These are phyloP conservation scores for Santalum album DNA, from an alignment of 164 flowering plant genomes.

Conservation along the genomic window DNA sequence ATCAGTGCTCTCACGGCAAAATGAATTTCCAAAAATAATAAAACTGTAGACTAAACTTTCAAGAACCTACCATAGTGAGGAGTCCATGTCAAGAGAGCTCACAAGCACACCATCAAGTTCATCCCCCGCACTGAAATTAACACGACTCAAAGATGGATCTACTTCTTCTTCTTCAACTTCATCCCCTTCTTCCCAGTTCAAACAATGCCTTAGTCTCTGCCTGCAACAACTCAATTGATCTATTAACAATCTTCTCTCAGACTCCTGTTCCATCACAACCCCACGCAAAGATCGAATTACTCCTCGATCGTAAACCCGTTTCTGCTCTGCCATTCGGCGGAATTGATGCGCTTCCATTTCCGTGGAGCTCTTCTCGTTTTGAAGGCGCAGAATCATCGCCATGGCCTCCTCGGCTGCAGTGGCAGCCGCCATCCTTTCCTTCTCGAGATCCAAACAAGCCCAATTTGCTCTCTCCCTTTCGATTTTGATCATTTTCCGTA, in stretches of 20 bases:
- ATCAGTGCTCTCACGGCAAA: too few relatives aligned
- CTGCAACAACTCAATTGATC: slow-evolving; percentile 27
- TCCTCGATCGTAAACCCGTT: slow-evolving; percentile 41
- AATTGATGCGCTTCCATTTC: slow-evolving; percentile 43
- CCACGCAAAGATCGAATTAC: slow-evolving; percentile 42
- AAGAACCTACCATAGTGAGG: slow-evolving; percentile 1
- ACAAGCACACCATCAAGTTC: slow-evolving; percentile 8
- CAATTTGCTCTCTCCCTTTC: slow-evolving; percentile 32
- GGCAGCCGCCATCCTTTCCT: slow-evolving; percentile 67
- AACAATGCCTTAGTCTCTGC: slow-evolving; percentile 18
- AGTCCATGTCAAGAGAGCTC: slow-evolving; percentile 12
- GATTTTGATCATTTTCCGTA: slow-evolving; percentile 38
- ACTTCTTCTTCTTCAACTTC: too few relatives aligned
- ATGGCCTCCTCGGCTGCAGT: slow-evolving; percentile 68
- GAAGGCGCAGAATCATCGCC: slow-evolving; percentile 62
- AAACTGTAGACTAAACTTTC: too few relatives aligned
- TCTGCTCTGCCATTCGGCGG: slow-evolving; percentile 46
- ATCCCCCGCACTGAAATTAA: slow-evolving; percentile 4
- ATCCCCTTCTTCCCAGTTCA: slow-evolving; percentile 22
- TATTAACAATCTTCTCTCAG: slow-evolving; percentile 29
- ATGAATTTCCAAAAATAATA: too few relatives aligned
- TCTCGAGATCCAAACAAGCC: slow-evolving; percentile 50
- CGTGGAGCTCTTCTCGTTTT: slow-evolving; percentile 48
- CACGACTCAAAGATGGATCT: slow-evolving; percentile 4
- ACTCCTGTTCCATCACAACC: slow-evolving; percentile 36